Percentiles rank a stretch among this genome's conserved stretches.
Conservation (phyloP, 306 rosid genomes). For the Albizia julibrissin region DNA sequence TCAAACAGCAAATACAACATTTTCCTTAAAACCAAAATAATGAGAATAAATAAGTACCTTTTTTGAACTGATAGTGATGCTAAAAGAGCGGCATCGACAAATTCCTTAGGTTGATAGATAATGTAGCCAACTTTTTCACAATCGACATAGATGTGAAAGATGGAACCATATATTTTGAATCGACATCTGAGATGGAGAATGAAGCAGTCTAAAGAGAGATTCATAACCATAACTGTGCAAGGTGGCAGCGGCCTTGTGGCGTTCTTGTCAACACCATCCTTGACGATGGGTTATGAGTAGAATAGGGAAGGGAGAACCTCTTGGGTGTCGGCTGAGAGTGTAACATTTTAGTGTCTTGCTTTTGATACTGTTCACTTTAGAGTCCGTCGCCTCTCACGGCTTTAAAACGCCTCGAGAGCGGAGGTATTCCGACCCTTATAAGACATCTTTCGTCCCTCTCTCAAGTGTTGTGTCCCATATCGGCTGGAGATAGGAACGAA, state of each 20-base stretch:
- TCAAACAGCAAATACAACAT: no score
- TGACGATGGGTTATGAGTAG: conserved; percentile 24
- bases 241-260: conserved; percentile 66
- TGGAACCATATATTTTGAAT: conserved; percentile 88
- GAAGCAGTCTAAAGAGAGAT: conserved; percentile 72
- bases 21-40: no score
- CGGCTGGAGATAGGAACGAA: no score
- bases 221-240: conserved; percentile 63
- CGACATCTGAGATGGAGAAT: conserved; percentile 89
- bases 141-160: conserved; percentile 86
- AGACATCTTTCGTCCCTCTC: no score
- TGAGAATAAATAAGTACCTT: conserved; percentile 38
- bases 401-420: no score
- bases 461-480: no score
- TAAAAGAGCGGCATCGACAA: conserved; percentile 83
- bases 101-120: conserved; percentile 63
- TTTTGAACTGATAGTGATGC: conserved; percentile 66
- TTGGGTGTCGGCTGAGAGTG: conserved; percentile 12
- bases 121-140: conserved; percentile 72
- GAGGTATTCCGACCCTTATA: no score
- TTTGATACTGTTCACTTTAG: no score
- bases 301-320: conserved; percentile 50
- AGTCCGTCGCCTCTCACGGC: rapidly evolving
- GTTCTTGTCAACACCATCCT: conserved; percentile 39
- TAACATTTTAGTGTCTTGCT: rapidly evolving